phyloP scores from a whole-genome alignment of 176 grass and related monocot species.

The Eragrostis nindensis region DNA sequence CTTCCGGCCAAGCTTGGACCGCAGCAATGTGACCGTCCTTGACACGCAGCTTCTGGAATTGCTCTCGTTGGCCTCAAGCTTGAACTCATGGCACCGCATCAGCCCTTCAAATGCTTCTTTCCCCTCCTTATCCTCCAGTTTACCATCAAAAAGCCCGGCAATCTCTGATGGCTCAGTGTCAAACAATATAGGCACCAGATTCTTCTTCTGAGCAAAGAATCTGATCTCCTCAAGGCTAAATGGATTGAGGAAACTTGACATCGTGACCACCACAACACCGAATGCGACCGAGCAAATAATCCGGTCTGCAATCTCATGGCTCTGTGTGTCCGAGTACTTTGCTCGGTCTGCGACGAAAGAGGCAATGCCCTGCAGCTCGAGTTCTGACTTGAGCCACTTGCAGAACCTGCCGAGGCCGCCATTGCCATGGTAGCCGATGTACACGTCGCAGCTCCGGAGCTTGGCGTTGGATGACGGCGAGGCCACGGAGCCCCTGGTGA shows the following conservation, averaged over 20 bases:
- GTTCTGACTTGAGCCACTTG: constrained; percentile 95
- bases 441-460: constrained; percentile 90
- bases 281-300: constrained; percentile 86
- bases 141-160: constrained; percentile 65
- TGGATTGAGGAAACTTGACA: constrained; percentile 83
- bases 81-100: constrained; percentile 83
- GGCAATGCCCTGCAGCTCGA: constrained; percentile 94
- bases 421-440: constrained; percentile 91
- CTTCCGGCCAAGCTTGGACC: constrained; percentile 86
- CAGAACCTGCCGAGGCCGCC: constrained; percentile 85
- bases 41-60: constrained; percentile 82
- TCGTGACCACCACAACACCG: constrained; percentile 77
- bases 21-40: constrained; percentile 59
- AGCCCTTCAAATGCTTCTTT: constrained; percentile 90
- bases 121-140: constrained; percentile 85
- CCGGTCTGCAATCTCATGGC: constrained; percentile 89
- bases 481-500: constrained; percentile 65
- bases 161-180: constrained; percentile 76
- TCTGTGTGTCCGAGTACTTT: constrained; percentile 87
- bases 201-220: constrained; percentile 99
- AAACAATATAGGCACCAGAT: constrained; percentile 81
- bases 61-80: constrained; percentile 85
- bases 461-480: constrained; percentile 92
- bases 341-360: constrained; percentile 88
- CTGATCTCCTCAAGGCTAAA: constrained; percentile 94